Evolutionary conservation across 495 filamentous ascomycete species (phyloP).

Genomic region (Oidiodendron maius): DNA sequence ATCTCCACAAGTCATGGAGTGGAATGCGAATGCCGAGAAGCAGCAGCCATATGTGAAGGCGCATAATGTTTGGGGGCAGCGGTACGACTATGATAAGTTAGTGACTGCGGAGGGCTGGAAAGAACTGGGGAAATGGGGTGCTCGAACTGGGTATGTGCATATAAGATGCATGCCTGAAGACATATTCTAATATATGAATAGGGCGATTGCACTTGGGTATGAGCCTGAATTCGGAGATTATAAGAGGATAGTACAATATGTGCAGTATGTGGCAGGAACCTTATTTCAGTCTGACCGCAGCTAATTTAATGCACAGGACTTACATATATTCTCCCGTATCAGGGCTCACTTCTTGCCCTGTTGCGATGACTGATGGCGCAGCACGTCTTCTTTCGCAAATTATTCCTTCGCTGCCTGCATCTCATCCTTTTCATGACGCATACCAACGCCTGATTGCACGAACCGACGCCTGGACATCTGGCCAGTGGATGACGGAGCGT

Average conservation of each 20-base stretch:
- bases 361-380: slow-evolving; percentile 67
- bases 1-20: too few species aligned
- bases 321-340: neutral
- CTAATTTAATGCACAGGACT: too few species aligned
- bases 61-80: too few species aligned
- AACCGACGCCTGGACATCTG: slow-evolving; percentile 59
- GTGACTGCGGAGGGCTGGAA: slow-evolving; percentile 53
- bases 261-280: slow-evolving; percentile 31
- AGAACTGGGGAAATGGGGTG: slow-evolving; percentile 47
- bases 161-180: neutral
- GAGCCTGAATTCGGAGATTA: slow-evolving; percentile 38
- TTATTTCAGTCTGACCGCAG: neutral
- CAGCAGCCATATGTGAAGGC: too few species aligned
- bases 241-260: slow-evolving; percentile 47
- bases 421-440: too few species aligned
- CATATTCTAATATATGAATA: slow-evolving; percentile 1
- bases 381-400: slow-evolving; percentile 60
- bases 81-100: too few species aligned
- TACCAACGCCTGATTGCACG: slow-evolving; percentile 37
- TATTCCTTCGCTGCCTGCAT: too few species aligned
- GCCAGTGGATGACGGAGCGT: slow-evolving; percentile 88
- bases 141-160: slow-evolving; percentile 27
- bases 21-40: too few species aligned
- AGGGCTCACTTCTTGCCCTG: slow-evolving; percentile 52
- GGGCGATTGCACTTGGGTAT: slow-evolving; percentile 50